These are phyloP conservation scores for Leccinum disarticulatum DNA, from an alignment of 768 basidiomycete genomes.

Conservation along the genomic window DNA sequence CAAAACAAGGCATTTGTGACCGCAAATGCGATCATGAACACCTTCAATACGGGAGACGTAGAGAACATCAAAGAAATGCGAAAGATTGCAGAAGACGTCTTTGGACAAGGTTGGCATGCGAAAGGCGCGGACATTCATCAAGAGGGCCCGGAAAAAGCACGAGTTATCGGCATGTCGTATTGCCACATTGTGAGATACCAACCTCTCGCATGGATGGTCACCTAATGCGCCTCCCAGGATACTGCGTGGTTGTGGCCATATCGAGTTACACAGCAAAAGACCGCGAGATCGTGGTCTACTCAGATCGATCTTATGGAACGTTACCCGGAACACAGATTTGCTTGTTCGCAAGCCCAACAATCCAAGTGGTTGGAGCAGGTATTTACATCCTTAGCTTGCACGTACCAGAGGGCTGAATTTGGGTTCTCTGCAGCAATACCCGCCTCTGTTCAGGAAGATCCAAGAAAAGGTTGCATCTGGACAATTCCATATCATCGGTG, in stretches of 20 bases:
- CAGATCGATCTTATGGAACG: constrained; percentile 97
- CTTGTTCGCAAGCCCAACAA: constrained; percentile 82
- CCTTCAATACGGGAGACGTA: constrained; percentile 62
- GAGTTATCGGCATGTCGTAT: constrained; percentile 73
- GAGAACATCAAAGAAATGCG: constrained; percentile 58
- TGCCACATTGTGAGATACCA: constrained; percentile 31
- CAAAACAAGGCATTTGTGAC: constrained; percentile 75
- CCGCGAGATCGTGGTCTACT: constrained; percentile 95
- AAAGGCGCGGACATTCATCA: constrained; percentile 73
- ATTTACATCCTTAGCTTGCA: not conserved
- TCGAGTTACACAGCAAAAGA: constrained; percentile 94
- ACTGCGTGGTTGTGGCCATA: constrained; percentile 84
- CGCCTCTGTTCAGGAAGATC: constrained; percentile 76
- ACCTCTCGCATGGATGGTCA: too few relatives aligned
- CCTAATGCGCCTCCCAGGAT: constrained; percentile 23
- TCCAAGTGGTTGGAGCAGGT: constrained; percentile 95
- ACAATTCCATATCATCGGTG: constrained; percentile 86
- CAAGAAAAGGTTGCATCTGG: constrained; percentile 74
- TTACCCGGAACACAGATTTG: constrained; percentile 96
- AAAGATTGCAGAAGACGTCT: constrained; percentile 73
- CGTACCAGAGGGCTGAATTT: not conserved
- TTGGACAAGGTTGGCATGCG: constrained; percentile 82
- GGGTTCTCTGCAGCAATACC: constrained; percentile 56
- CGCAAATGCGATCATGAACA: constrained; percentile 91
- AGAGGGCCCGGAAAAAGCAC: constrained; percentile 53